phyloP scores from a whole-genome alignment of 805 yeast genomes.

The Yarrowia keelungensis region DNA sequence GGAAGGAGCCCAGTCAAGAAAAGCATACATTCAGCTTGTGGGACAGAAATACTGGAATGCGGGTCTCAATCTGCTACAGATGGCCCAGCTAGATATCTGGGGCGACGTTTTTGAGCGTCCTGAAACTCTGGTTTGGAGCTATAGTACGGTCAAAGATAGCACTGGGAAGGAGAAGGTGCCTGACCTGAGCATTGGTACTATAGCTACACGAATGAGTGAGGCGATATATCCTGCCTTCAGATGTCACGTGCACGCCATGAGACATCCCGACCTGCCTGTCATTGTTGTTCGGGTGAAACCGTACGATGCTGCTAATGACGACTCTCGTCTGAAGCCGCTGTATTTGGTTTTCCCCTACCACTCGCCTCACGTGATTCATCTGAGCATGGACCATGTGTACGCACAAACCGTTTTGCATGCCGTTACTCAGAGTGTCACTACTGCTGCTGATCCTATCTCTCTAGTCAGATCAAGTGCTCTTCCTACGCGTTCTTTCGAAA shows the following conservation, averaged over 20 bases:
- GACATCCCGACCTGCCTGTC: constrained; percentile 69
- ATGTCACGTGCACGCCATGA: constrained; percentile 65
- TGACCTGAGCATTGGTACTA: constrained; percentile 56
- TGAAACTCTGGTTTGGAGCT: constrained; percentile 51
- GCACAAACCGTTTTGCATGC: constrained; percentile 65
- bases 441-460: constrained; percentile 55
- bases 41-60: constrained; percentile 26
- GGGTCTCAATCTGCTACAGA: constrained; percentile 11
- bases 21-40: constrained; percentile 3
- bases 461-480: constrained; percentile 51
- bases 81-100: constrained; percentile 37
- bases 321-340: constrained; percentile 57
- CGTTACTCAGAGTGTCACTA: constrained; percentile 61
- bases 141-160: constrained; percentile 47
- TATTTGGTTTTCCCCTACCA: constrained; percentile 72
- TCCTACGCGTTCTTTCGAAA: constrained; percentile 58
- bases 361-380: constrained; percentile 70
- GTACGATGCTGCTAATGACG: constrained; percentile 55
- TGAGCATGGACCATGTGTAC: constrained; percentile 56
- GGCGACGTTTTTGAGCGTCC: constrained; percentile 62
- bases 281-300: constrained; percentile 70
- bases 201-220: constrained; percentile 58
- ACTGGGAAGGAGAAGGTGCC: constrained; percentile 48
- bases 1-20: constrained; percentile 5
- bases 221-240: constrained; percentile 51